Conservation (phyloP, 2,329 filamentous ascomycete genomes). For the Penicillium olsonii region DNA sequence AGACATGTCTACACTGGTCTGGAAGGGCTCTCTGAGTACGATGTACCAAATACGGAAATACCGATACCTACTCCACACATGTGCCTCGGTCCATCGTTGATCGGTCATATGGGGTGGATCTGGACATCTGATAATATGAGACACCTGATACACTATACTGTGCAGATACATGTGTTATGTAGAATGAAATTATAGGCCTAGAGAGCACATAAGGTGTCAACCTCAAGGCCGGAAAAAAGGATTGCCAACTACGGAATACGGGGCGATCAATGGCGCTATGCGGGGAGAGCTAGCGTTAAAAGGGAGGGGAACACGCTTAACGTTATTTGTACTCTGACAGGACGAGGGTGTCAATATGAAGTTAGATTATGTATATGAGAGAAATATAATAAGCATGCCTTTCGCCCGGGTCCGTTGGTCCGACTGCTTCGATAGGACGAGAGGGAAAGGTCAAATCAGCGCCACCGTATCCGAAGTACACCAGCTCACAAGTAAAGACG, state of each 20-base stretch:
- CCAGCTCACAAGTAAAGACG: neutral
- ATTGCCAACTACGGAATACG: neutral
- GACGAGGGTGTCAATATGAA: neutral
- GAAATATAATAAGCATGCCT: slow-evolving; percentile 7
- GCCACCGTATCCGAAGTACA: slow-evolving; percentile 1
- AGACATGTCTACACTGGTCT: neutral
- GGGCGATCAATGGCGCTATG: slow-evolving; percentile 7
- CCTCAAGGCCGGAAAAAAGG: neutral
- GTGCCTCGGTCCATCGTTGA: slow-evolving; percentile 10
- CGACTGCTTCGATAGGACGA: slow-evolving; percentile 9
- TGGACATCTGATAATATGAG: neutral
- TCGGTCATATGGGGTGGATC: neutral
- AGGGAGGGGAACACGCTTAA: neutral
- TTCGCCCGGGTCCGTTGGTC: slow-evolving; percentile 26
- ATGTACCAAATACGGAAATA: neutral
- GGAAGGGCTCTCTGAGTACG: neutral
- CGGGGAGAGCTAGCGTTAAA: slow-evolving; percentile 8
- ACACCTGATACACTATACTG: too few relatives aligned
- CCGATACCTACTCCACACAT: neutral
- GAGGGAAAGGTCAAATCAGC: slow-evolving; percentile 7
- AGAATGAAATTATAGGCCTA: too few relatives aligned
- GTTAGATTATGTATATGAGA: slow-evolving; percentile 17
- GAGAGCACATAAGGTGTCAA: too few relatives aligned
- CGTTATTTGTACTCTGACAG: neutral
- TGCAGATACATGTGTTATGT: too few relatives aligned